Conservation (phyloP, 1,139 yeast genomes). For the Blastobotrys raffinosifermentans region DNA sequence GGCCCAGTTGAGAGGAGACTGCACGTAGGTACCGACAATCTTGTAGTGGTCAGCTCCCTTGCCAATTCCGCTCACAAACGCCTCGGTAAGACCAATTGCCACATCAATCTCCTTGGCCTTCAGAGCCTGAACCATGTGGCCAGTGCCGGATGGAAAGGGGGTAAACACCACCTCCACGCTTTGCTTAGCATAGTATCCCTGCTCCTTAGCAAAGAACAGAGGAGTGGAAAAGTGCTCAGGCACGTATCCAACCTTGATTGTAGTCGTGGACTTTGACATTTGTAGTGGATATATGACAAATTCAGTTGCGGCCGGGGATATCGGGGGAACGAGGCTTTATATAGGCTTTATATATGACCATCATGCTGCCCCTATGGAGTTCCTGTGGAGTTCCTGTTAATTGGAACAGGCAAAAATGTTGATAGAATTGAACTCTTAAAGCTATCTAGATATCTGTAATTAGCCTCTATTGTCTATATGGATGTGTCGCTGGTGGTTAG, state of each 20-base stretch:
- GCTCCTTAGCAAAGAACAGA: slow-evolving; percentile 58
- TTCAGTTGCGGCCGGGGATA: too few species aligned
- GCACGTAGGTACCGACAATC: slow-evolving; percentile 74
- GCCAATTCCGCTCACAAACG: slow-evolving; percentile 76
- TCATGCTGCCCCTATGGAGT: too few species aligned
- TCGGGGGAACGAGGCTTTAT: too few species aligned
- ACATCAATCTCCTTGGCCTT: slow-evolving; percentile 48
- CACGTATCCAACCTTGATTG: slow-evolving; percentile 64
- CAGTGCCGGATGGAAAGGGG: slow-evolving; percentile 83
- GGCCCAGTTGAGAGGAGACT: slow-evolving; percentile 81
- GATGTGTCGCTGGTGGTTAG: too few species aligned
- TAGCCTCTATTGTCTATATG: too few species aligned
- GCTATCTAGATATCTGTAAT: too few species aligned
- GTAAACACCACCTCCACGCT: slow-evolving; percentile 53
- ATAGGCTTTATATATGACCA: too few species aligned
- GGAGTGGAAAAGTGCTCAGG: slow-evolving; percentile 95
- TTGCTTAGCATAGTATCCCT: slow-evolving; percentile 47
- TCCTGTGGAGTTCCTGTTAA: too few species aligned
- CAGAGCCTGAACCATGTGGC: slow-evolving; percentile 72
- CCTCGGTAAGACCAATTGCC: slow-evolving; percentile 88
- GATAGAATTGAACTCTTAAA: too few species aligned
- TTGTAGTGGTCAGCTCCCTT: slow-evolving; percentile 62
- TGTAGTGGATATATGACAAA: too few species aligned
- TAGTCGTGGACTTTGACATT: neutral
- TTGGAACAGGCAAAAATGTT: too few species aligned